phyloP scores from a whole-genome alignment of 768 basidiomycete genomes.

The Amyloporia xantha region DNA sequence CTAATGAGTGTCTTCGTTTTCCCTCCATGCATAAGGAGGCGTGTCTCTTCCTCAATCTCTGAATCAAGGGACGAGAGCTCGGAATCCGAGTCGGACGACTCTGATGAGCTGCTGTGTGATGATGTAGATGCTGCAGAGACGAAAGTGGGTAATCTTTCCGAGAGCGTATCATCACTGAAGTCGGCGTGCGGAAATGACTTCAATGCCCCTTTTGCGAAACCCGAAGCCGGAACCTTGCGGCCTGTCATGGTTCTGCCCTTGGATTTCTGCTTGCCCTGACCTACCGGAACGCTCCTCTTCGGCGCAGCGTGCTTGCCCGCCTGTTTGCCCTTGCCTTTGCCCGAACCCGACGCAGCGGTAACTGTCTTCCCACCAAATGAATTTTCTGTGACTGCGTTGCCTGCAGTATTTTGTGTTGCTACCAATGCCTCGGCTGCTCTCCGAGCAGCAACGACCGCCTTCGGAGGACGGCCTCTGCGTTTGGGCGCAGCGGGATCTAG shows the following conservation, averaged over 20 bases:
- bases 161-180: conserved; percentile 17
- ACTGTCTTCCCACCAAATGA: background rate
- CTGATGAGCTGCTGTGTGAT: conserved; percentile 22
- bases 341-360: conserved; percentile 9
- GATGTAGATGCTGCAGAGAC: conserved; percentile 25
- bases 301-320: background rate
- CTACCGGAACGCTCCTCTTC: background rate
- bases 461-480: conserved; percentile 54
- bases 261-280: conserved; percentile 8
- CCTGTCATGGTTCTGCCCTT: conserved; percentile 33
- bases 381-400: background rate
- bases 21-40: conserved; percentile 5
- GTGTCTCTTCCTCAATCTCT: conserved; percentile 12
- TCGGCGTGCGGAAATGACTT: conserved; percentile 14
- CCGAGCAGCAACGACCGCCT: conserved; percentile 33
- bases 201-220: conserved; percentile 4
- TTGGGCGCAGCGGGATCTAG: conserved; percentile 28
- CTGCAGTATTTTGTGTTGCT: background rate
- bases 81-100: conserved; percentile 21
- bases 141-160: conserved; percentile 25
- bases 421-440: conserved; percentile 21
- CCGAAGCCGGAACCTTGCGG: conserved; percentile 6
- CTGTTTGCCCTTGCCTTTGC: conserved; percentile 15
- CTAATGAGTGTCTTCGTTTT: background rate
- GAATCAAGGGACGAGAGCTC: conserved; percentile 16